These are phyloP conservation scores for Kalanchoe fedtschenkoi DNA, from an alignment of 164 flowering plant genomes.

Conservation along the genomic window DNA sequence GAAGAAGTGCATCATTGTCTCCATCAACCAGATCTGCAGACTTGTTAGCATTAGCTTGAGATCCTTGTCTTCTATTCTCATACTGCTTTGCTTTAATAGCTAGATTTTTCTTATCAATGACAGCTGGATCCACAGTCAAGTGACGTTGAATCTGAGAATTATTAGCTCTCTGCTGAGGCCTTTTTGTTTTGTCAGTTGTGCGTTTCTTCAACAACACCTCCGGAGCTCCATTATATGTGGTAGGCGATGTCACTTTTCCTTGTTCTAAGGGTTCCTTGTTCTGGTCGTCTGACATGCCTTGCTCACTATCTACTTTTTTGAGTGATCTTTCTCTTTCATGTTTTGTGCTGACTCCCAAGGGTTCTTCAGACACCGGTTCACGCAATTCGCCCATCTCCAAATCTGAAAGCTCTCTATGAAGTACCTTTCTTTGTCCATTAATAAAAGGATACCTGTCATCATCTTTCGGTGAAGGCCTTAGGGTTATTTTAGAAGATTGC, in stretches of 20 bases:
- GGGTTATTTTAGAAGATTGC: slow-evolving; percentile 17
- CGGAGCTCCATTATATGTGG: slow-evolving; percentile 14
- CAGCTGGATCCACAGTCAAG: slow-evolving; percentile 28
- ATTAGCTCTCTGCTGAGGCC: slow-evolving; percentile 18
- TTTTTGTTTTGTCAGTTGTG: slow-evolving; percentile 34
- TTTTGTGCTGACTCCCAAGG: slow-evolving; percentile 27
- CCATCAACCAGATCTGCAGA: slow-evolving; percentile 23
- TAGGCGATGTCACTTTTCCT: slow-evolving; percentile 33
- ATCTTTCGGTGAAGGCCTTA: slow-evolving; percentile 28
- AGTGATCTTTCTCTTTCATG: slow-evolving; percentile 62
- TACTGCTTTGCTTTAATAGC: slow-evolving; percentile 22
- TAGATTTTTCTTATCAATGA: slow-evolving; percentile 32
- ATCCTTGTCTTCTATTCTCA: slow-evolving; percentile 17
- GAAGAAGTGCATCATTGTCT: slow-evolving; percentile 22
- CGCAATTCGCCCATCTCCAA: slow-evolving; percentile 95
- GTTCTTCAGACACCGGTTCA: slow-evolving; percentile 51
- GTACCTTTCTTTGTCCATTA: slow-evolving; percentile 33
- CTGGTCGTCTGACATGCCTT: slow-evolving; percentile 30
- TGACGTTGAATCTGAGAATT: slow-evolving; percentile 28
- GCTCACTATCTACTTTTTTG: slow-evolving; percentile 34
- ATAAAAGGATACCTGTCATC: slow-evolving; percentile 16
- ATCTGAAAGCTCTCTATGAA: slow-evolving; percentile 76
- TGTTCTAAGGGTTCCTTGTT: slow-evolving; percentile 26
- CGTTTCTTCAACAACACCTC: slow-evolving; percentile 32
- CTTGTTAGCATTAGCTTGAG: slow-evolving; percentile 19